phyloP scores from a whole-genome alignment of 2,329 filamentous ascomycete species.

The Cordyceps cateniannulata region DNA sequence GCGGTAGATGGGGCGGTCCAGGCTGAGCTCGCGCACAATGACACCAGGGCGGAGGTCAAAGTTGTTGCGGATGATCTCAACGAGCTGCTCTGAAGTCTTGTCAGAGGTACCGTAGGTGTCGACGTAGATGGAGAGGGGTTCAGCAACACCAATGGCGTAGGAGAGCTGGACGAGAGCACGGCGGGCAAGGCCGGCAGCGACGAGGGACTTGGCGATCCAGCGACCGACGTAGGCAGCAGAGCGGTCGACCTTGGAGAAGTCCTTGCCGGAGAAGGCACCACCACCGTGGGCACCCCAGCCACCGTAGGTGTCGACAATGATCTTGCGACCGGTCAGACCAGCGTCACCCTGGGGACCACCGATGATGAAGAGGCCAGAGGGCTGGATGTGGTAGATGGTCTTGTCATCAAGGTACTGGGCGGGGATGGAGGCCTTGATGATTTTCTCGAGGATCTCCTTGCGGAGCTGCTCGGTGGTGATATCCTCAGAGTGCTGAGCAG shows the following conservation, averaged over 20 bases:
- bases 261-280: constrained; percentile 99
- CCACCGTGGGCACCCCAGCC: constrained; percentile 99
- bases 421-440: constrained; percentile 92
- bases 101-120: constrained; percentile 94
- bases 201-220: constrained; percentile 98
- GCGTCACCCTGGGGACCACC: constrained; percentile 98
- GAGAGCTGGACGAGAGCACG: constrained; percentile 95
- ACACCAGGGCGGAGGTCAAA: constrained; percentile 98
- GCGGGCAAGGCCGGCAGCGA: constrained; percentile 80
- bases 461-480: constrained; percentile 89
- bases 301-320: constrained; percentile 99
- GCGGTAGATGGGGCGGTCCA: constrained; percentile 95
- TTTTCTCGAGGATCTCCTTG: constrained; percentile 94
- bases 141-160: constrained; percentile 97
- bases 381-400: constrained; percentile 98
- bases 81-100: constrained; percentile 86
- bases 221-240: constrained; percentile 95
- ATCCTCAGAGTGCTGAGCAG: constrained; percentile 83
- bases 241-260: constrained; percentile 99
- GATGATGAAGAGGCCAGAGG: constrained; percentile 97
- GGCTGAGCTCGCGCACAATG: constrained; percentile 94
- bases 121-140: constrained; percentile 96
- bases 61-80: constrained; percentile 90
- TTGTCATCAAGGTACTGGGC: constrained; percentile 85
- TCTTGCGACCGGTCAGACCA: constrained; percentile 97